Base-by-base conservation (phyloP, 192 early-diverging fungal genomes). In the Borealophlyctis nickersoniae region DNA sequence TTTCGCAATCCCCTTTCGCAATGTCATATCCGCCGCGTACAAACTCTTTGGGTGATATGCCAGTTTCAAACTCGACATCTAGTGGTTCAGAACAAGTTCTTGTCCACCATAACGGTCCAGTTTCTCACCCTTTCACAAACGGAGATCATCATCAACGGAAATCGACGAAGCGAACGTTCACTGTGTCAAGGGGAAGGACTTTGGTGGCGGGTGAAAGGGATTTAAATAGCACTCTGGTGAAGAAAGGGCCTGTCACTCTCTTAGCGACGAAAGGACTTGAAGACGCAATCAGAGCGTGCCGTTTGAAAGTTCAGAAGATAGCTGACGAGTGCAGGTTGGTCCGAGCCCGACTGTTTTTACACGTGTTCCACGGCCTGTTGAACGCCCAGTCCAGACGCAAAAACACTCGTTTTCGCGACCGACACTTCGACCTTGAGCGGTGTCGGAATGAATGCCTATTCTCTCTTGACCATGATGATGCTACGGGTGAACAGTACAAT, bases 341-440 rank as follows among this genome's bases (percentile, higher is more conserved):
- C 23, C 9, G 45, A 13, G 45, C 45, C n/a, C 11, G 9, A 11
- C n/a, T 48, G 45, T n/a, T n/a, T n/a, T 13, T 48, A n/a, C 45
- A 11, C 9, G 9, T 11, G 45, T 48, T 11, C n/a, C 45, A n/a
- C n/a, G n/a, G 11, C n/a, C n/a, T 48, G n/a, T n/a, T n/a, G n/a
- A n/a, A n/a, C 26, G 52, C 23, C 52, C n/a, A 5, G 5, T 34
- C 7, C 57, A 34, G 57, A 58, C 19, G 29, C 19, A 16, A 30
- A 13, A 58, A 58, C 36, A 30, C 29, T n/a, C 57, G 57, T 22
- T 58, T 58, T 31, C 16, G 57, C 39, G 57, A 58, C 23, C 29
- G 22, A 7, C 14, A 58, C 45, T 58, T 58, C 24, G 57, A 58
- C 57, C 52, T 58, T 24, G 14, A 58, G 7, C 14, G 57, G 13